phyloP scores from a whole-genome alignment of 345 rosid genomes.

The Citrus sp. region DNA sequence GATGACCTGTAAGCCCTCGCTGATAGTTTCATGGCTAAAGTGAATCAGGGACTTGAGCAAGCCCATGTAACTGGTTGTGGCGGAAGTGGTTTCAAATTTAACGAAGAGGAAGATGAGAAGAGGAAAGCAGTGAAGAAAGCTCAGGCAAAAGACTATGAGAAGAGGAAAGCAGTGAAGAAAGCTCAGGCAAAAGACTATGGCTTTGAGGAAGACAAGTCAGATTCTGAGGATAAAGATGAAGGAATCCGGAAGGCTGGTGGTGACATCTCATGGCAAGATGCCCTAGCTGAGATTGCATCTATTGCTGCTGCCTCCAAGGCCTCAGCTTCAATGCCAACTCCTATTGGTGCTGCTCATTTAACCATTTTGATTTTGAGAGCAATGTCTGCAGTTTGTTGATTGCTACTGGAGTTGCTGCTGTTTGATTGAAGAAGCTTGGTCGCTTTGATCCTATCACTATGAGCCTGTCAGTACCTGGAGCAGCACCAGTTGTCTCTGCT shows the following conservation, averaged over 20 bases:
- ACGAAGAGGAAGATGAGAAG: slow-evolving; percentile 96
- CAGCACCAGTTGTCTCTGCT: slow-evolving; percentile 34
- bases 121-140: slow-evolving; percentile 95
- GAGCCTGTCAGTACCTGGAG: slow-evolving; percentile 35
- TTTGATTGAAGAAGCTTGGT: too few relatives aligned
- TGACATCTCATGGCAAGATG: slow-evolving; percentile 72
- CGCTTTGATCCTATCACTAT: too few relatives aligned
- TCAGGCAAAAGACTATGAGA: slow-evolving; percentile 93
- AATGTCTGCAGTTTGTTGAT: too few relatives aligned
- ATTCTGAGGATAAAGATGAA: slow-evolving; percentile 68
- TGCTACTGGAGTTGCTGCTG: too few relatives aligned
- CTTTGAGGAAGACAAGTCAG: slow-evolving; percentile 93
- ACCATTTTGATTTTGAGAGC: too few relatives aligned
- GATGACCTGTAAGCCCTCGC: slow-evolving; percentile 84
- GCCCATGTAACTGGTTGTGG: slow-evolving; percentile 98
- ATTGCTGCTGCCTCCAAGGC: slow-evolving; percentile 65
- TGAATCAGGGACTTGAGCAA: slow-evolving; percentile 91
- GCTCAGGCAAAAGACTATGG: slow-evolving; percentile 97
- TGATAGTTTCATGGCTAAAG: slow-evolving; percentile 87
- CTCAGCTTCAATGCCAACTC: slow-evolving; percentile 29
- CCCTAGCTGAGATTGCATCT: slow-evolving; percentile 68
- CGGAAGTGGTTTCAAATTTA: slow-evolving; percentile 97
- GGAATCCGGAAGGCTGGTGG: slow-evolving; percentile 89
- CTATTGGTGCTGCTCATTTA: slow-evolving; percentile 37
- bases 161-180: slow-evolving; percentile 89